Evolutionary conservation across 495 filamentous ascomycete species (phyloP), one percentile per base, ranked within the genome.

Genomic region (Clavariopsis aquatica): DNA sequence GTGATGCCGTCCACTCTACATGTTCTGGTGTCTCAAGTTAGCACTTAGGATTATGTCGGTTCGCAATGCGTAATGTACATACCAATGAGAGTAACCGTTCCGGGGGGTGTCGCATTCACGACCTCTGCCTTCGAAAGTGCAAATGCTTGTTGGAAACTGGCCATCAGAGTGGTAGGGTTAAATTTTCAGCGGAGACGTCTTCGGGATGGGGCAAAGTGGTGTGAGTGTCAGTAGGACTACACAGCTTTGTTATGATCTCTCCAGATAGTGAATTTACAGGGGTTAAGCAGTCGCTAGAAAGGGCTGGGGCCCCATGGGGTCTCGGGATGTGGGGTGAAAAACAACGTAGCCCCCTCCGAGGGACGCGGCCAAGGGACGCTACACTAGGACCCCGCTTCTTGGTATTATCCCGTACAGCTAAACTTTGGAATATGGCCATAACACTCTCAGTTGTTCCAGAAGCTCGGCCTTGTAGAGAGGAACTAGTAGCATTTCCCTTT

Each of bases 51-150:
- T n/a, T n/a, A n/a, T n/a, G n/a, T n/a, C n/a, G n/a, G n/a, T n/a
- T n/a, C n/a, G n/a, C n/a, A n/a, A n/a, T n/a, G n/a, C n/a, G n/a
- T n/a, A n/a, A n/a, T n/a, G n/a, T n/a, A 34, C 55, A 15, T 52
- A 59, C 62, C 54, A 24, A 65, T 46, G n/a, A 65, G 62, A 6
- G 56, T 60, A 0, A 52, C 56, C 9, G 62, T 65, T 4, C 62
- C 62, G 0, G 54, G 62, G 1, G 62, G 62, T 2, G 54, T 41
- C 3, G 47, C 53, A 52, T 59, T 59, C 0, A 12, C 46, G 17
- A 65, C 49, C 29, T 65, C 62, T 17, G 9, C 46, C 19, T 58
- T 58, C 13, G 62, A 60, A 2, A 65, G 28, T 6, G 22, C 9
- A 20, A 61, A 61, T 5, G 46, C 46, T 1, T 52, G 45, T 41